These are phyloP conservation scores for Onygenales sp. DNA, from an alignment of 2,329 filamentous ascomycete species.

Conservation along the genomic window DNA sequence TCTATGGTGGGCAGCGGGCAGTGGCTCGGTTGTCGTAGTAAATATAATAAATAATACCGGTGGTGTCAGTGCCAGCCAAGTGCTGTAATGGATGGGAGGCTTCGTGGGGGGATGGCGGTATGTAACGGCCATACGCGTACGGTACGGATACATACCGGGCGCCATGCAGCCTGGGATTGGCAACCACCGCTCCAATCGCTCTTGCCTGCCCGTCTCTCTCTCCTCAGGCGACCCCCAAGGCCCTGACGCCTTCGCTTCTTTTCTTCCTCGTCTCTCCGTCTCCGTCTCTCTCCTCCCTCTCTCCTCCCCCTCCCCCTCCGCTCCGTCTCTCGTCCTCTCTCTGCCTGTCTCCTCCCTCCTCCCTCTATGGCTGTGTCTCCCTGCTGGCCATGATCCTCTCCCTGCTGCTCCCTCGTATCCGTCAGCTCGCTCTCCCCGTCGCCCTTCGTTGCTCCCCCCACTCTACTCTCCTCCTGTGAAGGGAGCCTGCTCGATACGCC, in stretches of 20 bases:
- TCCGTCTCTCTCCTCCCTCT: background rate
- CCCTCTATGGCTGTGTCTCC: constrained; percentile 1
- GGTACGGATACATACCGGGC: too few species aligned
- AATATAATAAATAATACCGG: too few species aligned
- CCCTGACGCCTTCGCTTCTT: background rate
- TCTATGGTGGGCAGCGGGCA: too few species aligned
- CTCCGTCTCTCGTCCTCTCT: background rate
- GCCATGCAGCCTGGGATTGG: too few species aligned
- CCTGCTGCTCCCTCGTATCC: background rate
- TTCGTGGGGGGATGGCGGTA: too few species aligned
- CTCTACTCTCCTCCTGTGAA: constrained; percentile 1
- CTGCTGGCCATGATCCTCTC: constrained; percentile 5
- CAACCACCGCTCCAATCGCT: background rate
- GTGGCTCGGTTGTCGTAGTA: too few species aligned
- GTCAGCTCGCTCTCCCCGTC: constrained; percentile 3
- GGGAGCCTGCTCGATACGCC: constrained; percentile 3
- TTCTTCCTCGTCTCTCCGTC: background rate
- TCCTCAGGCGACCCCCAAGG: background rate
- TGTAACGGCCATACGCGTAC: too few species aligned
- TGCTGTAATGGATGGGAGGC: too few species aligned
- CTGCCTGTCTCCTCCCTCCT: background rate
- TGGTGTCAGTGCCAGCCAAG: too few species aligned
- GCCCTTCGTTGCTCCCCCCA: background rate
- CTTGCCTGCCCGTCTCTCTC: background rate
- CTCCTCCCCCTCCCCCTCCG: constrained; percentile 9